Conservation (phyloP, 192 early-diverging fungal species). For the Coemansia javaensis region DNA sequence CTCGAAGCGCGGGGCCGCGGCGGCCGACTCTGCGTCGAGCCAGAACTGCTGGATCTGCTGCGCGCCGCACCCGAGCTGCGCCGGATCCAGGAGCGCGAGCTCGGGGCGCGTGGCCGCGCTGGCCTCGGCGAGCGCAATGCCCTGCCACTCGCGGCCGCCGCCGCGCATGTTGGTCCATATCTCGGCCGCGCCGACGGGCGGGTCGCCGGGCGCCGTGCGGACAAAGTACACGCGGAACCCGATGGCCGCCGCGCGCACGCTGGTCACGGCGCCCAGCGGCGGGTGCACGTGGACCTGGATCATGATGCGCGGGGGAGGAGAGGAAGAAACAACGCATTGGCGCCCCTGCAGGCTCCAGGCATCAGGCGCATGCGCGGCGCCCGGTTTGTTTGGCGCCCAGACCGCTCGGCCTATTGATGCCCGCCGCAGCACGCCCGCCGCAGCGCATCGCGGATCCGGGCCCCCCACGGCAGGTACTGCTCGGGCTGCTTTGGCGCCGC, state of each 20-base stretch:
- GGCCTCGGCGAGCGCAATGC: slow-evolving; percentile 8
- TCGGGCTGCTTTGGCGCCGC: slow-evolving; percentile 18
- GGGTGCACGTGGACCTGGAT: slow-evolving; percentile 20
- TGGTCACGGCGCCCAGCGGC: slow-evolving; percentile 30
- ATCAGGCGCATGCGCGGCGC: no score
- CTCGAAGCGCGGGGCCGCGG: slow-evolving; percentile 16
- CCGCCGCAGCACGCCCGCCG: slow-evolving; percentile 4
- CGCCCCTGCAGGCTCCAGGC: no score
- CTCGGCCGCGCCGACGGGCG: slow-evolving; percentile 6
- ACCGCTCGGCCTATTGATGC: no score
- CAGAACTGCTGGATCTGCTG: slow-evolving; percentile 18
- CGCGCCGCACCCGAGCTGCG: slow-evolving; percentile 3
- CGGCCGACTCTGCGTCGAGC: slow-evolving; percentile 6
- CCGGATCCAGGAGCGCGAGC: slow-evolving; percentile 13
- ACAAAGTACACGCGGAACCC: slow-evolving; percentile 33
- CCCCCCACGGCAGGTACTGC: slow-evolving; percentile 37
- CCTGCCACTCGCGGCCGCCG: slow-evolving; percentile 11
- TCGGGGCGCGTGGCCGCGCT: background rate
- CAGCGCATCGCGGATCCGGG: slow-evolving; percentile 7
- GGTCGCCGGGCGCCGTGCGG: background rate
- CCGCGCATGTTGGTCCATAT: slow-evolving; percentile 32
- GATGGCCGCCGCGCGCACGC: slow-evolving; percentile 15
- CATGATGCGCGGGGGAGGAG: slow-evolving; percentile 6
- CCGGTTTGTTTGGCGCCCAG: no score
- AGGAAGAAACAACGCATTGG: background rate